Evolutionary conservation across 805 yeast species (phyloP).

Genomic region (Hanseniaspora pseudoguilliermondii): DNA sequence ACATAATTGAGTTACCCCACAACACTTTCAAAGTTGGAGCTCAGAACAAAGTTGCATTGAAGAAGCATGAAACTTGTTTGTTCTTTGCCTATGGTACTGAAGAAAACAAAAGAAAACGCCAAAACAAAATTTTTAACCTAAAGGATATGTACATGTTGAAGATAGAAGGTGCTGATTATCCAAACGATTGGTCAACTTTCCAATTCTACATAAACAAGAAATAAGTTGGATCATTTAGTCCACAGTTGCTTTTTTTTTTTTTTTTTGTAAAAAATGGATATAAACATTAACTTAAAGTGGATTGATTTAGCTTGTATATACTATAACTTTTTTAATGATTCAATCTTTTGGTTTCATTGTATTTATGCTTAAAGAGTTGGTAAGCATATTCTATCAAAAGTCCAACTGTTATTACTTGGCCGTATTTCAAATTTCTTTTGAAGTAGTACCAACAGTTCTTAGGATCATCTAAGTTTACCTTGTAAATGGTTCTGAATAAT

Average conservation of each 20-base stretch:
- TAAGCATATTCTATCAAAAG: slow-evolving; percentile 53
- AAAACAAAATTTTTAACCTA: not conserved
- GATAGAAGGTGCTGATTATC: not conserved
- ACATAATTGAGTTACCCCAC: not conserved
- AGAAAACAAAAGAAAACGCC: not conserved
- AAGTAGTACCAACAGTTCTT: slow-evolving; percentile 73
- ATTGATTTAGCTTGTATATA: not conserved
- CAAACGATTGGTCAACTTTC: not conserved
- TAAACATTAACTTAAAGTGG: not conserved
- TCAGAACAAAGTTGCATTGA: not conserved
- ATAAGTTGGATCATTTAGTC: not conserved
- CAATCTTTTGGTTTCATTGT: not conserved
- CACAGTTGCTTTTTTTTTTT: not conserved
- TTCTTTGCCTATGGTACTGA: not conserved
- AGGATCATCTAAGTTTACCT: slow-evolving; percentile 71
- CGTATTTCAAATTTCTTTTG: slow-evolving; percentile 62
- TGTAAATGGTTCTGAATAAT: slow-evolving; percentile 51
- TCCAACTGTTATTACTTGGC: slow-evolving; percentile 54
- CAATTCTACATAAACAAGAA: not conserved
- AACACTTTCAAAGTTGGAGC: not conserved
- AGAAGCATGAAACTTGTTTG: not conserved
- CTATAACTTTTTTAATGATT: not conserved
- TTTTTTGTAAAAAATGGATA: no score
- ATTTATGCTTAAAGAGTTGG: slow-evolving; percentile 19
- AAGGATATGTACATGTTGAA: not conserved